phyloP scores from a whole-genome alignment of 495 filamentous ascomycete genomes.

The Opeltia flavorubescens region DNA sequence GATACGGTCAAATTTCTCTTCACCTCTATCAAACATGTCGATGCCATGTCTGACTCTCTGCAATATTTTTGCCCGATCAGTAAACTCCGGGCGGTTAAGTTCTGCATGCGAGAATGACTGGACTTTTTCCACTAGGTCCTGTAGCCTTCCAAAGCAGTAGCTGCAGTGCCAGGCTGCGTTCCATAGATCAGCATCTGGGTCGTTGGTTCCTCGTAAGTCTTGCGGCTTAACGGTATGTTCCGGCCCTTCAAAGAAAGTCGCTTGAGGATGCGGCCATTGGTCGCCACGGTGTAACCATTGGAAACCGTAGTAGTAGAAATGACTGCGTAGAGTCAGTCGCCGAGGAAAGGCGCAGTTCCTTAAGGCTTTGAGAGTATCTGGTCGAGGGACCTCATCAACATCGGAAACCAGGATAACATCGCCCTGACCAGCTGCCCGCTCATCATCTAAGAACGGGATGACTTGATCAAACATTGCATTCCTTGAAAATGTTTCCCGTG shows the following conservation, averaged over 20 bases:
- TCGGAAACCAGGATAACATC: slow-evolving; percentile 29
- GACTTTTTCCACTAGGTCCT: slow-evolving; percentile 37
- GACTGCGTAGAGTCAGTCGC: slow-evolving; percentile 34
- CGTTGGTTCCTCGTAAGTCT: slow-evolving; percentile 28
- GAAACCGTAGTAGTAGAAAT: slow-evolving; percentile 44
- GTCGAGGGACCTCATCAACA: slow-evolving; percentile 39
- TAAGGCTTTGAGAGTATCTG: slow-evolving; percentile 27
- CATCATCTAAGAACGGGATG: slow-evolving; percentile 26
- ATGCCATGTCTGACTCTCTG: slow-evolving; percentile 31
- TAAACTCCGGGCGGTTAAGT: slow-evolving; percentile 28
- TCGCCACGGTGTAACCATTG: slow-evolving; percentile 35
- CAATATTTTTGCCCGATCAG: slow-evolving; percentile 27
- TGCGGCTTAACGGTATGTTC: slow-evolving; percentile 31
- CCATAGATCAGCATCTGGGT: slow-evolving; percentile 24
- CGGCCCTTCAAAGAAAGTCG: slow-evolving; percentile 35
- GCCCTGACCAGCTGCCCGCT: slow-evolving; percentile 13
- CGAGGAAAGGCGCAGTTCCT: slow-evolving; percentile 35
- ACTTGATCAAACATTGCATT: slow-evolving; percentile 35
- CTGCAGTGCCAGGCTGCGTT: slow-evolving; percentile 43
- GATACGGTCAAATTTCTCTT: slow-evolving; percentile 30
- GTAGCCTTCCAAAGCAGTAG: slow-evolving; percentile 35
- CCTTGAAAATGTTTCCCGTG: slow-evolving; percentile 36
- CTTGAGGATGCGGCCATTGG: slow-evolving; percentile 42
- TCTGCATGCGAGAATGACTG: slow-evolving; percentile 33
- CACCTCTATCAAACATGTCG: slow-evolving; percentile 36